Evolutionary conservation across 2,329 filamentous ascomycete genomes (phyloP).

Genomic region (Diaporthe humulicola): DNA sequence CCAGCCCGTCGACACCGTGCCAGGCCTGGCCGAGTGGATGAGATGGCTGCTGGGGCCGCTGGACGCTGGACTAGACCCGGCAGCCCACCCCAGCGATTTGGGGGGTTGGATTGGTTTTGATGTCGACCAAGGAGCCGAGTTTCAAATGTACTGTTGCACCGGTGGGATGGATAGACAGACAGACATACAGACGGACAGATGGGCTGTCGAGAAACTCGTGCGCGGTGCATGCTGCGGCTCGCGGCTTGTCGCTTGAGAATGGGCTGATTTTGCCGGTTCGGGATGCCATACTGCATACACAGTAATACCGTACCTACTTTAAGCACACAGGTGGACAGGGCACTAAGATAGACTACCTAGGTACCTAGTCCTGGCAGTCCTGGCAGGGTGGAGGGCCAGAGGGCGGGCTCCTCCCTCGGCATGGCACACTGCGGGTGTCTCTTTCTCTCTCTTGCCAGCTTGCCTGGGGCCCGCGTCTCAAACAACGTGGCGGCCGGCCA

Average conservation of each 20-base stretch:
- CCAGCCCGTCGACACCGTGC: neutral
- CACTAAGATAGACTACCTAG: too few species aligned
- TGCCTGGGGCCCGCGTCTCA: constrained; percentile 18
- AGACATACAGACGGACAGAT: neutral
- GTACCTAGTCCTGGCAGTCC: too few species aligned
- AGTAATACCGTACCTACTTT: too few species aligned
- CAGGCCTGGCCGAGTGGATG: neutral
- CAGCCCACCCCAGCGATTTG: neutral
- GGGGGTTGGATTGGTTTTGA: neutral
- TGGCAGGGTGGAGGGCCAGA: neutral
- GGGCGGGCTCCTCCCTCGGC: neutral
- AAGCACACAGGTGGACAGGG: too few species aligned
- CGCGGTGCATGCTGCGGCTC: constrained; percentile 11
- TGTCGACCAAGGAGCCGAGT: neutral
- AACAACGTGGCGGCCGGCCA: constrained; percentile 18
- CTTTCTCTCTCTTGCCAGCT: too few species aligned
- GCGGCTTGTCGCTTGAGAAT: constrained; percentile 7
- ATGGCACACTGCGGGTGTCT: neutral
- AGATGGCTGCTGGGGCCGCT: neutral
- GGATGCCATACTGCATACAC: neutral
- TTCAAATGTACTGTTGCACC: neutral
- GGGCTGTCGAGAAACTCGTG: constrained; percentile 5
- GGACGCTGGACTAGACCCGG: neutral
- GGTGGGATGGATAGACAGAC: neutral
- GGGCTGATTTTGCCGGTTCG: constrained; percentile 14